These are phyloP conservation scores for Pythium aphanidermatum DNA, from an alignment of 352 stramenopile genomes.

Conservation along the genomic window DNA sequence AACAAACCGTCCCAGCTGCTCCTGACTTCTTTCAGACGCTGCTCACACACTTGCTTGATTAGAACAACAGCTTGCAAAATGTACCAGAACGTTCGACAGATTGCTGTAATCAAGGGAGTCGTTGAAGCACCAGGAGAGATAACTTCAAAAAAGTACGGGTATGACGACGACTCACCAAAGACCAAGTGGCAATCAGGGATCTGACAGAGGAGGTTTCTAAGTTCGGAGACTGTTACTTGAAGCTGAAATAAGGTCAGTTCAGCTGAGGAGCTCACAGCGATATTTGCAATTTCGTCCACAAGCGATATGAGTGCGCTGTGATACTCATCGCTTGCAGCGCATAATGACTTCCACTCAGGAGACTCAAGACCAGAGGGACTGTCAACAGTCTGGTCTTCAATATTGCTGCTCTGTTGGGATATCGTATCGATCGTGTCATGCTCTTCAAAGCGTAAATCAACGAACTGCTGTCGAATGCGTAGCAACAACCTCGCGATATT, in stretches of 20 bases:
- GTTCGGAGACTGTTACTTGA: slow-evolving; percentile 18
- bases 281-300: not conserved
- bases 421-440: not conserved
- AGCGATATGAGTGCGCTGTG: not conserved
- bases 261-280: not conserved
- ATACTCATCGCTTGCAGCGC: not conserved
- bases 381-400: no score
- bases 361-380: no score
- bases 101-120: slow-evolving; percentile 50
- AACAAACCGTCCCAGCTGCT: slow-evolving; percentile 8
- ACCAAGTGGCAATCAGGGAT: slow-evolving; percentile 55
- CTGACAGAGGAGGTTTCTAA: slow-evolving; percentile 33
- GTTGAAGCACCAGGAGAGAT: slow-evolving; percentile 31
- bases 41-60: slow-evolving; percentile 18
- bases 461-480: slow-evolving; percentile 7
- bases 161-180: slow-evolving; percentile 41
- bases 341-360: not conserved
- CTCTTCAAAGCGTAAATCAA: slow-evolving; percentile 7
- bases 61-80: slow-evolving; percentile 33
- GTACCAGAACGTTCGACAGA: slow-evolving; percentile 59
- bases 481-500: not conserved
- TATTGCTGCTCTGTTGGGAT: no score
- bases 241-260: not conserved
- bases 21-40: not conserved
- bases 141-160: slow-evolving; percentile 72